Base-by-base conservation (phyloP, 768 basidiomycete species). In the Ramaria rubella region DNA sequence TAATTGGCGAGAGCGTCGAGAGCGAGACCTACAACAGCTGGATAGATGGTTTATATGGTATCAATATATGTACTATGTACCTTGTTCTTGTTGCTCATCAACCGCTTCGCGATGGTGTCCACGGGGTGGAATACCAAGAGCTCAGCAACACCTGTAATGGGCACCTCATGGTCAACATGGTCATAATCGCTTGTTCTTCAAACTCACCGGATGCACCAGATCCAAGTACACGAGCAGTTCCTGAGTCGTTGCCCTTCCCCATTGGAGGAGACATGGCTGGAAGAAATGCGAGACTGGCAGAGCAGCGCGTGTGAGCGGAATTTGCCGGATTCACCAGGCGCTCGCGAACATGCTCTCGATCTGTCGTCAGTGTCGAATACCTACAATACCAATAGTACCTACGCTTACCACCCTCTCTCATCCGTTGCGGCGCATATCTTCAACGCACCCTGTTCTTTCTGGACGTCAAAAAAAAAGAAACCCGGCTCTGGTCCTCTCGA, bases 81-180 rank as follows among this genome's bases (percentile, higher is more conserved):
- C 79, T 87, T 89, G 60, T 78, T 77, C 76, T 94, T 94, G 81
- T 97, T 96, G 70, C 91, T 94, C 95, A 99, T 99, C 52, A 99
- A 71, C 33, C 95, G 87, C 72, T 99, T 99, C n/a, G 96, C 93
- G 54, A 97, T 85, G 1, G 96, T 99, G 73, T 99, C 94, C 23
- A 93, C 90, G 19, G 94, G 94, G 69, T 96, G 94, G 75, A 97
- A 96, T 19, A 97, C 82, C 62, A 96, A 73, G 53, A 99, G 79
- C 76, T 99, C 95, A 62, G 94, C 93, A 65, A 99, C 77, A 67
- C 94, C 94, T 95, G 60, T 17, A 55, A 15, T 26, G 14, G 19
- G 15, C 14, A 24, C 19, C 21, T 12, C 27, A 26, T 23, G 6
- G 7, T 58, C 30, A 30, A 34, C 5, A n/a, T 24, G 26, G 65